Evolutionary conservation across 2,329 filamentous ascomycete species (phyloP).

Genomic region (Fusarium compactum): DNA sequence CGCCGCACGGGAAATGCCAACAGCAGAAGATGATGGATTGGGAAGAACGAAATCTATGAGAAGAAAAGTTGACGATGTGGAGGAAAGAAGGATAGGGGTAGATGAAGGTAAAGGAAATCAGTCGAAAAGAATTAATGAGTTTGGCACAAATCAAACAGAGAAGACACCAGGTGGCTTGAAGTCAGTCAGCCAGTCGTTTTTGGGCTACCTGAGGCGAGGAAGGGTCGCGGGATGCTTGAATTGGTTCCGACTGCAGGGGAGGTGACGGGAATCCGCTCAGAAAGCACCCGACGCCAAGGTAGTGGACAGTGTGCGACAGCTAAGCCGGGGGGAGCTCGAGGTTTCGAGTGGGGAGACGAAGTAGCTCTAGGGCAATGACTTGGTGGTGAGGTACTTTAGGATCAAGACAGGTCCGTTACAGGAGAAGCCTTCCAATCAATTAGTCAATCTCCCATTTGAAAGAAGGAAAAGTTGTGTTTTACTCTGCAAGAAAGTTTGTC

Average conservation of each 20-base stretch:
- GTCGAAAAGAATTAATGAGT: slow-evolving; percentile 38
- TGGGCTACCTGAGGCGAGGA: slow-evolving; percentile 47
- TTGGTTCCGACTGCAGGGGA: slow-evolving; percentile 46
- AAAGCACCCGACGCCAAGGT: slow-evolving; percentile 36
- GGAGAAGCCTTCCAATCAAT: slow-evolving; percentile 18
- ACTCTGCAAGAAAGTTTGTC: neutral
- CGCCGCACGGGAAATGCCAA: slow-evolving; percentile 34
- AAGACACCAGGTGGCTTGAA: slow-evolving; percentile 53
- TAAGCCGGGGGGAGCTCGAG: slow-evolving; percentile 16
- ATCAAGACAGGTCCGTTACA: slow-evolving; percentile 15
- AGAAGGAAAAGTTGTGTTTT: neutral
- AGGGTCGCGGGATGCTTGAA: slow-evolving; percentile 46
- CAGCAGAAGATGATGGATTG: slow-evolving; percentile 7
- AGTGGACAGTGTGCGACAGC: slow-evolving; percentile 18
- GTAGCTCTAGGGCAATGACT: slow-evolving; percentile 25
- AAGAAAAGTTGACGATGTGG: slow-evolving; percentile 22
- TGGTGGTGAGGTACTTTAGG: slow-evolving; percentile 27
- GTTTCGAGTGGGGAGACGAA: slow-evolving; percentile 20
- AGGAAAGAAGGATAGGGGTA: slow-evolving; percentile 36
- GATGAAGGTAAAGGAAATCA: slow-evolving; percentile 19
- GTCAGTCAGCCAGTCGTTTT: slow-evolving; percentile 44
- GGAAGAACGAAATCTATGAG: slow-evolving; percentile 1
- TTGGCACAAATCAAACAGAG: slow-evolving; percentile 46
- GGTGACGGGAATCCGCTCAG: slow-evolving; percentile 39
- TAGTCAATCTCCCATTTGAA: slow-evolving; percentile 7